phyloP scores from a whole-genome alignment of 2,329 filamentous ascomycete species.

The Exophiala dermatitidis region DNA sequence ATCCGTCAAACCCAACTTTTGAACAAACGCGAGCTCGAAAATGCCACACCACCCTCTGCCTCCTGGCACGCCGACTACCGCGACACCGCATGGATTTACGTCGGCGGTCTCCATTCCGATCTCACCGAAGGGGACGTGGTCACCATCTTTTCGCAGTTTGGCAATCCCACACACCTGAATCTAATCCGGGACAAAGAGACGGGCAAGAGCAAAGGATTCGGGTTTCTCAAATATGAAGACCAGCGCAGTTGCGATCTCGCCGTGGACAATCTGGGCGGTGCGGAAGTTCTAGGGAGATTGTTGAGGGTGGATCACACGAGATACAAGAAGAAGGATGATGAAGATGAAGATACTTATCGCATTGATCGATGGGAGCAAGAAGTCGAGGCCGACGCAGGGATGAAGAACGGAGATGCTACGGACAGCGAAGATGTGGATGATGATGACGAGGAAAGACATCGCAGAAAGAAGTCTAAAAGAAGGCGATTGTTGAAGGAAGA shows the following conservation, averaged over 20 bases:
- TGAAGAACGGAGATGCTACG: conserved; percentile 36
- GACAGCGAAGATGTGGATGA: conserved; percentile 40
- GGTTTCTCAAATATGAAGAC: conserved; percentile 96
- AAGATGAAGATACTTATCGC: conserved; percentile 48
- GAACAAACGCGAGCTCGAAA: conserved; percentile 89
- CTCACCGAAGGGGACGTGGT: conserved; percentile 92
- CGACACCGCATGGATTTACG: conserved; percentile 94
- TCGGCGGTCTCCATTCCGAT: conserved; percentile 87
- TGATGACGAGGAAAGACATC: conserved; percentile 31
- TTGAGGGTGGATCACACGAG: conserved; percentile 86
- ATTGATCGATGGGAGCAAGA: conserved; percentile 39
- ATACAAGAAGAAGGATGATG: conserved; percentile 73
- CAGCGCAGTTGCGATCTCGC: conserved; percentile 92
- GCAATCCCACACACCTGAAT: conserved; percentile 89
- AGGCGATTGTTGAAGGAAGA: conserved; percentile 65
- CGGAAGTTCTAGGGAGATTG: conserved; percentile 70
- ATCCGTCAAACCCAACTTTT: conserved; percentile 87
- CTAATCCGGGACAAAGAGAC: conserved; percentile 92
- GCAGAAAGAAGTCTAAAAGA: conserved; percentile 32
- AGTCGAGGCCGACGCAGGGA: conserved; percentile 30
- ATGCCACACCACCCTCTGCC: conserved; percentile 75
- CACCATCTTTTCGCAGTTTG: conserved; percentile 94
- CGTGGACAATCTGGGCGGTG: conserved; percentile 89
- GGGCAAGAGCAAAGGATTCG: conserved; percentile 89
- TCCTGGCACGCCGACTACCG: conserved; percentile 98